Evolutionary conservation across 441 rosid genomes (phyloP).

Genomic region (Theobroma grandiflorum): DNA sequence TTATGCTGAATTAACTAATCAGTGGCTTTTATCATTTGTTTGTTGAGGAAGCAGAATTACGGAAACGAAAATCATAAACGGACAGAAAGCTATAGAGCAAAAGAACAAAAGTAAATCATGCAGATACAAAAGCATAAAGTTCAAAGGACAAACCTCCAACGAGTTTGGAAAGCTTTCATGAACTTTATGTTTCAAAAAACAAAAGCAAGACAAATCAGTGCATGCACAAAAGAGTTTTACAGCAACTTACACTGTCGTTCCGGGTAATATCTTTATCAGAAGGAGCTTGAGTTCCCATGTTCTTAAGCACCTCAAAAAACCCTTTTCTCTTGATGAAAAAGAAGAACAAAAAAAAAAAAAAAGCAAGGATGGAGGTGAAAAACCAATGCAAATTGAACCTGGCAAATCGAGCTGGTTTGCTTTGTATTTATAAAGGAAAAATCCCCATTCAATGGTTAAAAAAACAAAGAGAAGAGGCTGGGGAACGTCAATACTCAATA

Average conservation of each 20-base stretch:
- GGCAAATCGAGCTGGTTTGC: background rate
- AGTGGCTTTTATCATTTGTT: background rate
- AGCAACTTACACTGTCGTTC: conserved; percentile 35
- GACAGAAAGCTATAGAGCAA: background rate
- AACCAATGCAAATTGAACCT: background rate
- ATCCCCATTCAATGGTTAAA: background rate
- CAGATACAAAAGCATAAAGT: background rate
- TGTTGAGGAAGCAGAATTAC: background rate
- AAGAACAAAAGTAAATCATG: background rate
- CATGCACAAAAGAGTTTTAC: background rate
- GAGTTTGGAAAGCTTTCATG: conserved; percentile 9
- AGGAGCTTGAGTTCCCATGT: conserved; percentile 48
- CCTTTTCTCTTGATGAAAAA: background rate
- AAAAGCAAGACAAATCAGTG: background rate
- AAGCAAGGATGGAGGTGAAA: background rate
- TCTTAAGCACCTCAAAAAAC: conserved; percentile 5
- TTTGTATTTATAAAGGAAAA: conserved; percentile 11
- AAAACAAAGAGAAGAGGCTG: background rate
- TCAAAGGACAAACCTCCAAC: conserved; percentile 30
- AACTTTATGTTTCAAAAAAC: background rate
- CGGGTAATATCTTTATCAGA: conserved; percentile 8
- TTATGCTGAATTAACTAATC: background rate
- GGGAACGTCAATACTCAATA: background rate
- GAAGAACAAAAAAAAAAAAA: background rate
- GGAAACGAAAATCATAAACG: background rate